Percentiles rank a stretch among this genome's conserved stretches.
Conservation (phyloP, 169 alveolate genomes). For the Plasmodium adleri region DNA sequence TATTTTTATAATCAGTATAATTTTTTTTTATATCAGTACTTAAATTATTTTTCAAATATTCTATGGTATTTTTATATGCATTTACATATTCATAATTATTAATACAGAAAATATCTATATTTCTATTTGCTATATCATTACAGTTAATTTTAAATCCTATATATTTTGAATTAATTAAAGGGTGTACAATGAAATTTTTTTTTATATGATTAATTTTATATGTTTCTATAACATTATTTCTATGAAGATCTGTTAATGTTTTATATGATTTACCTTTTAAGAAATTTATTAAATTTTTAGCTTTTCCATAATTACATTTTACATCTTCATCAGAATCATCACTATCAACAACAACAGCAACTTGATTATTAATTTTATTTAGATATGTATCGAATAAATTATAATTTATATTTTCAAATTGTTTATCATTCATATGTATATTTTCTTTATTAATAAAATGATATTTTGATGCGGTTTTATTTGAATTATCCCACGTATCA, state of each 20-base stretch:
- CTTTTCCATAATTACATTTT: conserved; percentile 26
- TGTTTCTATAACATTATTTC: conserved; percentile 16
- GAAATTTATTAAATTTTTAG: conserved; percentile 34
- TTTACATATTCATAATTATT: conserved; percentile 66
- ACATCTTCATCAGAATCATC: conserved; percentile 76
- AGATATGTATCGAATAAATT: conserved; percentile 41
- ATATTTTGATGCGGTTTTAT: neutral
- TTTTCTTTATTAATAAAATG: conserved; percentile 10
- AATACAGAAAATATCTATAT: conserved; percentile 62
- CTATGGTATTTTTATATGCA: conserved; percentile 60
- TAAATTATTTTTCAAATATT: conserved; percentile 47
- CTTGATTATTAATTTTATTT: conserved; percentile 45
- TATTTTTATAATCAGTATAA: conserved; percentile 18
- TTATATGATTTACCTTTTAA: conserved; percentile 39
- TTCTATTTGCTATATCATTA: conserved; percentile 43
- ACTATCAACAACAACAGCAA: conserved; percentile 55
- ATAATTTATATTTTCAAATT: neutral
- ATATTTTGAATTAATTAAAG: conserved; percentile 60
- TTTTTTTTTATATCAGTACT: conserved; percentile 30
- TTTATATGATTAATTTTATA: conserved; percentile 16
- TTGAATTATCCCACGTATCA: conserved; percentile 27
- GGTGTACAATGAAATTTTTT: conserved; percentile 55
- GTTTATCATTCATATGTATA: neutral
- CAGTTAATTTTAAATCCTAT: conserved; percentile 70
- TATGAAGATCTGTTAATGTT: conserved; percentile 1